Evolutionary conservation across 345 rosid genomes (phyloP).

Genomic region (Rhizophora mangle): DNA sequence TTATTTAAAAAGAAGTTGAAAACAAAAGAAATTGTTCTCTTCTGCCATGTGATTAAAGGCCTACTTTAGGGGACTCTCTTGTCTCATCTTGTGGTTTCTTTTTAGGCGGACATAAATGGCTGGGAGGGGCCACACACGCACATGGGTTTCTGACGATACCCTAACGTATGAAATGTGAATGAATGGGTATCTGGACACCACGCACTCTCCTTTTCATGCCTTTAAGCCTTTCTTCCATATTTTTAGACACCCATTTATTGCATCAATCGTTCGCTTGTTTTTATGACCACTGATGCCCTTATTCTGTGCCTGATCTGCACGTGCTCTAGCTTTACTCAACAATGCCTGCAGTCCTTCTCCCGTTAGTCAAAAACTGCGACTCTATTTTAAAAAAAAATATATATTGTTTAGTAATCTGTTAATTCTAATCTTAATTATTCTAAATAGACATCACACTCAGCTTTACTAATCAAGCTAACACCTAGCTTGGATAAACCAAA

Average conservation of each 20-base stretch:
- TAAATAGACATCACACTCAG: too few species aligned
- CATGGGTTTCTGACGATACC: slow-evolving; percentile 50
- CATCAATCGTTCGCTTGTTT: neutral
- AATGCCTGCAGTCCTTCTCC: too few species aligned
- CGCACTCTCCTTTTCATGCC: slow-evolving; percentile 39
- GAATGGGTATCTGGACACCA: slow-evolving; percentile 39
- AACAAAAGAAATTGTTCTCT: slow-evolving; percentile 26
- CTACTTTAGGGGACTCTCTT: slow-evolving; percentile 46
- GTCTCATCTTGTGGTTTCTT: slow-evolving; percentile 58
- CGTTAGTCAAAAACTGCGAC: too few species aligned
- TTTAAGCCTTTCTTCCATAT: slow-evolving; percentile 17
- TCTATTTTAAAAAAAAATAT: too few species aligned
- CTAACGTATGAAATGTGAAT: slow-evolving; percentile 11
- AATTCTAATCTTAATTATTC: too few species aligned
- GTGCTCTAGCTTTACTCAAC: too few species aligned
- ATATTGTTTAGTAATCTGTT: too few species aligned
- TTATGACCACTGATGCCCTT: neutral
- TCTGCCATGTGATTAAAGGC: slow-evolving; percentile 51
- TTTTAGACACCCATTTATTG: neutral
- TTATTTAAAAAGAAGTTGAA: neutral
- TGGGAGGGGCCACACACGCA: slow-evolving; percentile 50
- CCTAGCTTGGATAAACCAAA: too few species aligned
- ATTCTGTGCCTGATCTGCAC: too few species aligned
- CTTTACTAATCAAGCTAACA: too few species aligned
- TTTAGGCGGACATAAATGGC: slow-evolving; percentile 52